Base-by-base conservation (phyloP, 163 green algal species). In the Chloroidium sp. region DNA sequence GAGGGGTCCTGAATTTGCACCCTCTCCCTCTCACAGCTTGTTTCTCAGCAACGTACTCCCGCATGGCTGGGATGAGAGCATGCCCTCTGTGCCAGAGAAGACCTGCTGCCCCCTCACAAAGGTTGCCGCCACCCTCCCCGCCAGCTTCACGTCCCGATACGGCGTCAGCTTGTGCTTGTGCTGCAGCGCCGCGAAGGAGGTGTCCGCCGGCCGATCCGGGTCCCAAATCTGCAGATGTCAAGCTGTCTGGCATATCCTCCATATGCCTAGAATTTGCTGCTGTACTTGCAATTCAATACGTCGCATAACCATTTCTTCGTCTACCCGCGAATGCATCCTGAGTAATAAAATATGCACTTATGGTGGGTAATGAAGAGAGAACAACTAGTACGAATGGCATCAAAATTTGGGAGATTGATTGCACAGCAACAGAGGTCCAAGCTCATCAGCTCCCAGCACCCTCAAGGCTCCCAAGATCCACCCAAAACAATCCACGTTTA, bases 21-120 rank as follows among this genome's bases (percentile, higher is more conserved):
- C 36, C 36, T 12, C 67, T 74, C 67, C 10, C 67, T 74, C 67
- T 78, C 74, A 78, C n/a, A 78, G 58, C 0, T 78, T 61, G 4
- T 78, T 58, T 59, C 13, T 62, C 2, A 78, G 74, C 36, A 78
- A 58, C 13, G 74, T n/a, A 58, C 62, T 78, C 58, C 74, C 74
- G 58, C 67, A 74, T 12, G 10, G 58, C 62, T 58, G 62, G 58
- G 62, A 67, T 58, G 3, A 57, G 1, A 62, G 36, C 2, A 67
- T 62, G 58, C 8, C 76, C 6, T 12, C 1, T 4, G 61, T 36
- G 36, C 36, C 36, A 36, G 36, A 36, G 36, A 92, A 95, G 67
- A 96, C 92, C 59, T 91, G 81, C 59, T 90, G 83, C 0, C 94
- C 94, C 0, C 84, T 60, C 62, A 97, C 92, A 81, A 93, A 93